Conservation (phyloP, 306 rosid genomes). For the Arachis stenosperma region DNA sequence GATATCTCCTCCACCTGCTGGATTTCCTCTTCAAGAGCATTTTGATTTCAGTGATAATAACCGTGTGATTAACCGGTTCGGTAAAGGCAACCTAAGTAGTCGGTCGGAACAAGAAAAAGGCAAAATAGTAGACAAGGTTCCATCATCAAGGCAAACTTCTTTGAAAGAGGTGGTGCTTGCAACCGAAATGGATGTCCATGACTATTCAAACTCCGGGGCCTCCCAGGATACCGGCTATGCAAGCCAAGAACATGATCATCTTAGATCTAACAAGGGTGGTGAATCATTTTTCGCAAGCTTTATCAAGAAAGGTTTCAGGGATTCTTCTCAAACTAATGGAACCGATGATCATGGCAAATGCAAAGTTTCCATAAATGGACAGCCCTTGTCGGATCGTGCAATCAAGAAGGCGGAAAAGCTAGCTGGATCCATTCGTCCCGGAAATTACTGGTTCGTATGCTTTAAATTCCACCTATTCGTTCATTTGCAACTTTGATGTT, state of each 20-base stretch:
- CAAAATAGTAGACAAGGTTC: constrained; percentile 60
- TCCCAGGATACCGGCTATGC: constrained; percentile 78
- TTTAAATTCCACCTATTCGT: constrained; percentile 16
- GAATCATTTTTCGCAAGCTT: constrained; percentile 80
- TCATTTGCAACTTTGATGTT: constrained; percentile 2
- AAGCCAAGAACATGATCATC: constrained; percentile 66
- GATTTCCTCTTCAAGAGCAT: constrained; percentile 78
- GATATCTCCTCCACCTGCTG: constrained; percentile 66
- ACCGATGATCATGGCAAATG: constrained; percentile 53
- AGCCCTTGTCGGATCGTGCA: constrained; percentile 59
- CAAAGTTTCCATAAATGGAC: constrained; percentile 76
- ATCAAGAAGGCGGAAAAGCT: constrained; percentile 90
- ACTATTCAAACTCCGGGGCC: constrained; percentile 67
- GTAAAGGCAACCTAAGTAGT: constrained; percentile 75
- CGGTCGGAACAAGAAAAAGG: constrained; percentile 78
- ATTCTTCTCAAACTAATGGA: constrained; percentile 62
- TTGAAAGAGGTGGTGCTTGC: constrained; percentile 77
- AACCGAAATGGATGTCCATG: constrained; percentile 90
- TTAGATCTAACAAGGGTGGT: constrained; percentile 63
- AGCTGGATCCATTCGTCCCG: constrained; percentile 90
- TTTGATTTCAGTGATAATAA: constrained; percentile 66
- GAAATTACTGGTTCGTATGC: constrained; percentile 81
- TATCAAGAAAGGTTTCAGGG: constrained; percentile 81
- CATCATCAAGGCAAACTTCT: constrained; percentile 72
- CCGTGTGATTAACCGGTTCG: constrained; percentile 58